Evolutionary conservation across 2,329 filamentous ascomycete species (phyloP).

Genomic region (Sarocladium oryzae): DNA sequence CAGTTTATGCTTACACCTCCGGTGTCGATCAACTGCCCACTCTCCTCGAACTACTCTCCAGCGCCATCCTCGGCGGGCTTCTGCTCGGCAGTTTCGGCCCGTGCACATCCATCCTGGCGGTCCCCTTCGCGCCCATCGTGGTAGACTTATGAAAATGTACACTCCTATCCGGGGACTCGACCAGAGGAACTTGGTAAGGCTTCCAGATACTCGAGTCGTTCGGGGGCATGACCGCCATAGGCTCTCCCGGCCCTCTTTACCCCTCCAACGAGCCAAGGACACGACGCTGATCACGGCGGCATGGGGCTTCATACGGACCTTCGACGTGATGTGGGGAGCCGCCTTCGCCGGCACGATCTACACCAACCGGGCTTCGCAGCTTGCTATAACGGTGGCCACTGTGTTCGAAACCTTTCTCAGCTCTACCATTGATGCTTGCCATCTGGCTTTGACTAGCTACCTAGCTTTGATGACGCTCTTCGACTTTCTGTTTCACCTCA

Average conservation of each 20-base stretch:
- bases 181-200: constrained; percentile 31
- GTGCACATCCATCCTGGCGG: constrained; percentile 28
- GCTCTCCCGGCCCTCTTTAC: constrained; percentile 41
- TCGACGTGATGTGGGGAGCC: constrained; percentile 41
- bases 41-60: constrained; percentile 22
- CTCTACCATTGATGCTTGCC: too few species aligned
- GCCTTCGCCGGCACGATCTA: constrained; percentile 35
- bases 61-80: constrained; percentile 19
- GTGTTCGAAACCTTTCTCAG: too few species aligned
- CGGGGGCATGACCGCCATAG: constrained; percentile 32
- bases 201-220: constrained; percentile 33
- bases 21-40: constrained; percentile 28
- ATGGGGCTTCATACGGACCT: constrained; percentile 38
- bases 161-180: constrained; percentile 29
- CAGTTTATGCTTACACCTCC: constrained; percentile 23
- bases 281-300: constrained; percentile 30
- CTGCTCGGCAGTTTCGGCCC: constrained; percentile 25
- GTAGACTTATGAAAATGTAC: constrained; percentile 36
- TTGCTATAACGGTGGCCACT: too few species aligned
- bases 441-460: constrained; percentile 15
- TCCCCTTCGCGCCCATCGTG: constrained; percentile 27
- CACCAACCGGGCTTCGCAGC: background rate
- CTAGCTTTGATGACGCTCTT: constrained; percentile 17
- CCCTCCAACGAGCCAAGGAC: constrained; percentile 28
- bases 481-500: constrained; percentile 15